phyloP scores from a whole-genome alignment of 2,329 filamentous ascomycete genomes.

The Ilyonectria robusta region DNA sequence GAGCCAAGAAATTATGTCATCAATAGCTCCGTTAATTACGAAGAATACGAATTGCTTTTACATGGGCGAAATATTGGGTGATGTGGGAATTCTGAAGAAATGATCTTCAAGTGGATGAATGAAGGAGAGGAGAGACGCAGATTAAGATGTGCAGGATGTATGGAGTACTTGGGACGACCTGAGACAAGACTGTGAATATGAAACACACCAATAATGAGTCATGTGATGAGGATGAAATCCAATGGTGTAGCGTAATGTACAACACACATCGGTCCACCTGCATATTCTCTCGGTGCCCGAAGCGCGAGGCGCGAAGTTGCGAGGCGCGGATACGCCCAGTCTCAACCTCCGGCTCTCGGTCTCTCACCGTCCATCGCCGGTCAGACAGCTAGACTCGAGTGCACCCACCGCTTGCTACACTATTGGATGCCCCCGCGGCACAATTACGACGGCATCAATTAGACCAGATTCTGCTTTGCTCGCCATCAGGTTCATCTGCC shows the following conservation, averaged over 20 bases:
- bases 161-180: background rate
- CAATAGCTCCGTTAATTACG: slow-evolving; percentile 1
- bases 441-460: slow-evolving; percentile 1
- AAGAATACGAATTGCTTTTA: background rate
- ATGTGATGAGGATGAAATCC: background rate
- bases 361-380: background rate
- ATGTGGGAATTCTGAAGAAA: background rate
- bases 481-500: slow-evolving; percentile 15
- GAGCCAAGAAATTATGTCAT: background rate
- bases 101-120: no score
- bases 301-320: background rate
- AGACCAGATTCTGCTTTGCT: background rate
- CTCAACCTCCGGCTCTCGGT: background rate
- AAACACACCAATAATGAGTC: background rate
- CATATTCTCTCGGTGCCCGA: background rate
- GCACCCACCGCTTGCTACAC: background rate
- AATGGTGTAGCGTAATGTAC: background rate
- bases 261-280: background rate
- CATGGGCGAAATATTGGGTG: background rate
- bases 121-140: background rate
- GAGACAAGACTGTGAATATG: background rate
- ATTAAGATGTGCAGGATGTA: background rate
- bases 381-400: background rate
- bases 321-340: background rate
- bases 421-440: background rate